These are phyloP conservation scores for Pyrrhoderma lamaoense DNA, from an alignment of 1,284 basidiomycete species.

Conservation along the genomic window DNA sequence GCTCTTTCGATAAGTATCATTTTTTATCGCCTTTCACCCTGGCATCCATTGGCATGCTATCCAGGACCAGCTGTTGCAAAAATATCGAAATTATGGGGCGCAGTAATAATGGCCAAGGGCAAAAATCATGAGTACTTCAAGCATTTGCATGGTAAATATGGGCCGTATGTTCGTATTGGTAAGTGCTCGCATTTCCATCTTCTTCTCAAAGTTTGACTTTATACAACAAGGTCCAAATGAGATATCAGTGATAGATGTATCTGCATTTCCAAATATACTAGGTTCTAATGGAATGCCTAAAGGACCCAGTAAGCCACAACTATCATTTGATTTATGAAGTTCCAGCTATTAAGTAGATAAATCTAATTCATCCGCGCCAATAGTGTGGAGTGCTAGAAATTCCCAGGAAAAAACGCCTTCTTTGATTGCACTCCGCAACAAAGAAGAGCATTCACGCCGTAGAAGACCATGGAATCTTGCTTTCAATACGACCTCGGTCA, in stretches of 20 bases:
- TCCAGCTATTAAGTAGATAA: neutral
- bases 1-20: constrained; percentile 7
- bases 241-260: constrained; percentile 27
- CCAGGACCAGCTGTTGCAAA: constrained; percentile 22
- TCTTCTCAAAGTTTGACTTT: neutral
- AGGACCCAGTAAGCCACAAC: constrained; percentile 23
- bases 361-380: neutral
- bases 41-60: constrained; percentile 22
- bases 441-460: constrained; percentile 32
- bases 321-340: neutral
- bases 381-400: neutral
- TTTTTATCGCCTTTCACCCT: constrained; percentile 22
- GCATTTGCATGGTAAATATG: constrained; percentile 19
- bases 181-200: neutral
- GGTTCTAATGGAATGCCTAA: constrained; percentile 29
- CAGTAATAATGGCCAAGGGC: constrained; percentile 14
- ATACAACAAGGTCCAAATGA: constrained; percentile 26
- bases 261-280: constrained; percentile 25
- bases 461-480: constrained; percentile 38
- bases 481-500: constrained; percentile 33
- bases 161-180: constrained; percentile 21
- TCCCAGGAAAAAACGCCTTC: neutral
- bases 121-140: constrained; percentile 19
- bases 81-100: constrained; percentile 19
- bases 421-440: constrained; percentile 25